A percentile compares a stretch with the other conserved stretches of the same genome.
Evolutionary conservation across 2,329 filamentous ascomycete genomes (phyloP).

Genomic region (Beauveria scarabaeidicola): DNA sequence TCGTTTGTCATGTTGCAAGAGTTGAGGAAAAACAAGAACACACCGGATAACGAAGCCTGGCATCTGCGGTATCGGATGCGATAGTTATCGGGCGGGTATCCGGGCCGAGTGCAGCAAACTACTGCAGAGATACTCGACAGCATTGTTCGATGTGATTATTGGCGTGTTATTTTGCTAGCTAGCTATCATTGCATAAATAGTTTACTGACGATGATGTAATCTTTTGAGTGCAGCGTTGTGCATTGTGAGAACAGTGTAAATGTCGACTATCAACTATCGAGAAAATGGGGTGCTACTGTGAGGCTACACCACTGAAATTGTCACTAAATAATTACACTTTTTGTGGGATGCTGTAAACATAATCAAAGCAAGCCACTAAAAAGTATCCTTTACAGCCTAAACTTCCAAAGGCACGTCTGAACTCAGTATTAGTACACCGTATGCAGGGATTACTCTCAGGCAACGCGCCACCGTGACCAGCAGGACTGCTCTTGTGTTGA

Average conservation of each 20-base stretch:
- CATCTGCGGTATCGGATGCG: not conserved
- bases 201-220: not conserved
- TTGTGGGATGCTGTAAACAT: too few species aligned
- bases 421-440: not conserved
- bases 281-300: too few species aligned
- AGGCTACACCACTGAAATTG: too few species aligned
- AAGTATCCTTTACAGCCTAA: not conserved
- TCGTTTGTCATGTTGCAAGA: not conserved
- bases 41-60: not conserved
- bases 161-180: not conserved
- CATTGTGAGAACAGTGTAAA: not conserved
- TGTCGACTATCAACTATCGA: too few species aligned
- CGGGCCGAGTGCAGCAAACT: not conserved
- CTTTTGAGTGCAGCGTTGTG: not conserved
- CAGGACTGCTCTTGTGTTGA: not conserved
- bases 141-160: not conserved
- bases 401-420: not conserved
- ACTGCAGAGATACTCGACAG: not conserved
- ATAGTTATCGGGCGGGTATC: not conserved
- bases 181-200: too few species aligned
- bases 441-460: not conserved
- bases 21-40: too few species aligned
- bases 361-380: not conserved
- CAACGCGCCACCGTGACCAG: not conserved
- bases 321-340: too few species aligned